Evolutionary conservation across 129 eudicot species (phyloP), one percentile per base, ranked within the genome.

Genomic region (Lonicera japonica): DNA sequence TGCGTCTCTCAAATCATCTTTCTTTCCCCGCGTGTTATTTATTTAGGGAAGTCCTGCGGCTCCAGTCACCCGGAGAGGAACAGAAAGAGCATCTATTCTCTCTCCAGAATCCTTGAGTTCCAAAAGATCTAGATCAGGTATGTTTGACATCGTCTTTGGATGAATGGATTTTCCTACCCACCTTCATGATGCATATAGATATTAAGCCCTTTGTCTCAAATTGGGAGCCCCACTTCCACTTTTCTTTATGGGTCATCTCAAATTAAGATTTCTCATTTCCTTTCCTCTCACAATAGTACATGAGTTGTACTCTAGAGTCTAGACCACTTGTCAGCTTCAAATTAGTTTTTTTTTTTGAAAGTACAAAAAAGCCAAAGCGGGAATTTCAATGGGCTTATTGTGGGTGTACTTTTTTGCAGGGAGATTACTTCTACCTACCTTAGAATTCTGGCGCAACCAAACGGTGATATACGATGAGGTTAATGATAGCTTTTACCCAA

Each of bases 371-470:
- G 36, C 6, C 36, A 29, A 29, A 29, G 36, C 36, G 6, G 6
- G 6, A 29, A 1, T 29, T 29, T 6, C 36, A 29, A 29, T 34
- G 54, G 23, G 43, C 60, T 61, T 60, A 8, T 18, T 46, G 41
- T 77, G 36, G 56, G 65, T 64, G 22, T 17, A 29, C 14, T 15
- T 13, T 60, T 58, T 29, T 77, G 70, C 79, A 86, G 95, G 95
- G 59, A 87, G 95, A 73, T 64, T 78, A 67, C 80, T 78, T 11
- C 69, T 87, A 47, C 95, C 95, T 10, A 24, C 64, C 23, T 73
- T 87, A 61, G 90, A 83, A 71, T 87, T 70, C 62, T 87, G 95
- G 91, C 91, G 86, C 72, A 87, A 83, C 66, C 86, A 87, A 50
- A 75, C 22, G 22, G 75, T 66, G 12, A 40, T 87, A 38, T 83